phyloP scores from a whole-genome alignment of 2,329 filamentous ascomycete species.

The Falciphora oryzae region DNA sequence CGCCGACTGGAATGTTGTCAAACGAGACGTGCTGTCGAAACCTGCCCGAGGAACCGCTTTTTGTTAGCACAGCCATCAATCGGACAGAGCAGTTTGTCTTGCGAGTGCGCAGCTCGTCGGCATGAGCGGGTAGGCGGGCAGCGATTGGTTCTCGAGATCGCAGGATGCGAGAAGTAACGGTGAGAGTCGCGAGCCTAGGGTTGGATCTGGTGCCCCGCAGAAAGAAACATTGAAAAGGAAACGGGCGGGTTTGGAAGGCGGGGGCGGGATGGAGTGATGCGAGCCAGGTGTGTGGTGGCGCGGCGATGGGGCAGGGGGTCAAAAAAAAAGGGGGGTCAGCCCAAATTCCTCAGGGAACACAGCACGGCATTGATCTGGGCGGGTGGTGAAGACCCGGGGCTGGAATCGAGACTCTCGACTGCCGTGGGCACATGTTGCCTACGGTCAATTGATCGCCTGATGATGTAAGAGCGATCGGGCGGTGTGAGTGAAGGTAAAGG shows the following conservation, averaged over 20 bases:
- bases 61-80: constrained; percentile 40
- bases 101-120: not conserved
- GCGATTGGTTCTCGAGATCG: not conserved
- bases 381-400: not conserved
- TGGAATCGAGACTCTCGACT: not conserved
- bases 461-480: not conserved
- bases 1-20: constrained; percentile 53
- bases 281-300: not conserved
- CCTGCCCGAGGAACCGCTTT: constrained; percentile 34
- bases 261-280: not conserved
- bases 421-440: not conserved
- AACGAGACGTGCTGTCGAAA: constrained; percentile 56
- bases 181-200: not conserved
- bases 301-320: not conserved
- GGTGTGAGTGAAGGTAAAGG: no score
- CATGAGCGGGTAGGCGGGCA: not conserved
- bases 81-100: constrained; percentile 5
- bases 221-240: not conserved
- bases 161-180: not conserved
- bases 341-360: not conserved
- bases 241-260: not conserved
- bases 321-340: not conserved
- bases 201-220: not conserved
- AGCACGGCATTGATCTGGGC: not conserved
- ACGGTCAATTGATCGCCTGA: not conserved